Conservation (phyloP, 2,329 filamentous ascomycete species). For the Penicillium sp. region DNA sequence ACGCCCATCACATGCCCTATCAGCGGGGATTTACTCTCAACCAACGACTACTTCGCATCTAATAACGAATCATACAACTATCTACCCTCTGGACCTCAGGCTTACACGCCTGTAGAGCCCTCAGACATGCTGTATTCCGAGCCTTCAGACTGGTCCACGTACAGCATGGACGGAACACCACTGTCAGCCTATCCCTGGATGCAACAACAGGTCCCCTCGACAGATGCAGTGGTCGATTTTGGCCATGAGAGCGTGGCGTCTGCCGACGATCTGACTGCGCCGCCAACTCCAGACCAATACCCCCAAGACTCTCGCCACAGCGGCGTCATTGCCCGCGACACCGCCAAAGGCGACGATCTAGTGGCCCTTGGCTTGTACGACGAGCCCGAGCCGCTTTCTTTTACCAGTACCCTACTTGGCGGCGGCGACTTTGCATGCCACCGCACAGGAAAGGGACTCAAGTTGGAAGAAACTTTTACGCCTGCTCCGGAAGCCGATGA, state of each 20-base stretch:
- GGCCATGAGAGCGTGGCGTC: slow-evolving; percentile 34
- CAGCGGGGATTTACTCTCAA: slow-evolving; percentile 18
- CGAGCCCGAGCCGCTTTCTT: slow-evolving; percentile 57
- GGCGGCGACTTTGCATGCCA: slow-evolving; percentile 41
- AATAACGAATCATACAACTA: slow-evolving; percentile 12
- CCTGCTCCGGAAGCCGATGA: slow-evolving; percentile 60
- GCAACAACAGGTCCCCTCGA: slow-evolving; percentile 15
- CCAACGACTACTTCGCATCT: slow-evolving; percentile 20
- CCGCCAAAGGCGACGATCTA: slow-evolving; percentile 66
- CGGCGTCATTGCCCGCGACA: slow-evolving; percentile 23
- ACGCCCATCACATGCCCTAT: slow-evolving; percentile 15
- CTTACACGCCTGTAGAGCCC: slow-evolving; percentile 18
- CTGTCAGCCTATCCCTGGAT: slow-evolving; percentile 5
- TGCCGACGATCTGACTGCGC: slow-evolving; percentile 30
- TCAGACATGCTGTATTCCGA: slow-evolving; percentile 25
- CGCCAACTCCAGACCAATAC: slow-evolving; percentile 34
- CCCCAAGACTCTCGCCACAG: slow-evolving; percentile 1
- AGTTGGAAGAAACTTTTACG: slow-evolving; percentile 71
- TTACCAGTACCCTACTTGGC: slow-evolving; percentile 56
- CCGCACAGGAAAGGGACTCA: slow-evolving; percentile 64
- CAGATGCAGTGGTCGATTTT: slow-evolving; percentile 25
- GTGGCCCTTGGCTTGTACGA: slow-evolving; percentile 83
- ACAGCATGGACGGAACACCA: slow-evolving; percentile 16
- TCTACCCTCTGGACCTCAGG: slow-evolving; percentile 17
- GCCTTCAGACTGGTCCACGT: slow-evolving; percentile 23